A percentile compares a stretch with the other conserved stretches of the same genome.
Evolutionary conservation across 106 monocot species (phyloP).

Genomic region (Iris macrosiphon): DNA sequence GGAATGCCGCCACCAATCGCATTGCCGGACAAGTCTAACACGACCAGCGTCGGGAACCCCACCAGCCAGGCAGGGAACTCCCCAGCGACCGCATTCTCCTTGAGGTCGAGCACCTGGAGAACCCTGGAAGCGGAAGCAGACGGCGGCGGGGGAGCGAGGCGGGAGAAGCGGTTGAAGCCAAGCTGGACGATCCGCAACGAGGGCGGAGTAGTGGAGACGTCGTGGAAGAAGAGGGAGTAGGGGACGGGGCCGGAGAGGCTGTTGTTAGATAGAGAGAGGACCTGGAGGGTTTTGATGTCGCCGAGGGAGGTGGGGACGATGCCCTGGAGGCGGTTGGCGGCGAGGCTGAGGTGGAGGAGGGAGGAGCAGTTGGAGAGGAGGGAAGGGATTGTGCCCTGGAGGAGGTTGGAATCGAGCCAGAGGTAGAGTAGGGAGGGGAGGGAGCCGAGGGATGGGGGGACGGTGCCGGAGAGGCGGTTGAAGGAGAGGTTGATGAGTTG

Average conservation of each 20-base stretch:
- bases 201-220: conserved; percentile 6
- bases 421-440: conserved; percentile 7
- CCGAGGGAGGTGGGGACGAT: conserved; percentile 15
- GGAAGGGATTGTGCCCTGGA: conserved; percentile 10
- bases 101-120: conserved; percentile 63
- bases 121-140: conserved; percentile 3
- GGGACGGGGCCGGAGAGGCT: conserved; percentile 27
- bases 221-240: conserved; percentile 16
- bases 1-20: conserved; percentile 42
- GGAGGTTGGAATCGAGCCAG: conserved; percentile 2
- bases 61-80: conserved; percentile 65
- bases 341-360: conserved; percentile 16
- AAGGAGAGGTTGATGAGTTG: neutral
- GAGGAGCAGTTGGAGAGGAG: conserved; percentile 19
- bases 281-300: conserved; percentile 15
- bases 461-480: conserved; percentile 11
- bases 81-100: conserved; percentile 50
- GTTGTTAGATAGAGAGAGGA: conserved; percentile 22
- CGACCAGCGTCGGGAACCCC: conserved; percentile 28
- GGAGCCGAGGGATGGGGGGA: conserved; percentile 7
- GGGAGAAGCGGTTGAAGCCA: conserved; percentile 53
- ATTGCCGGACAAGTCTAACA: conserved; percentile 78
- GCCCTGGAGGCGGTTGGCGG: conserved; percentile 16
- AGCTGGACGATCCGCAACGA: conserved; percentile 69
- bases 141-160: conserved; percentile 3